These are phyloP conservation scores for Tolypocladium pustulatum DNA, from an alignment of 2,329 filamentous ascomycete species.

Conservation along the genomic window DNA sequence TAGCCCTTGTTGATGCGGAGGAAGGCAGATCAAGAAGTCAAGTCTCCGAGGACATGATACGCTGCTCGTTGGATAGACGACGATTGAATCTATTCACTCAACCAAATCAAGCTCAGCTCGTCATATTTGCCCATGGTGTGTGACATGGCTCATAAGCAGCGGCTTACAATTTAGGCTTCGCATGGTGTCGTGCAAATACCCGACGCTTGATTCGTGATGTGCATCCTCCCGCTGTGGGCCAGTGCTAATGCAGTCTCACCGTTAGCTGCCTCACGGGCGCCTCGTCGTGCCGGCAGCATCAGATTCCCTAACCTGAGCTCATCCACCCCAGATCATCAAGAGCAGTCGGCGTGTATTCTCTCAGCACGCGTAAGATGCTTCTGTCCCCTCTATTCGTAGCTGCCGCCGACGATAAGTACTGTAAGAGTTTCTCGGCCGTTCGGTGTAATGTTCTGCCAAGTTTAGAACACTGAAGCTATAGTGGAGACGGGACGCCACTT, in stretches of 20 bases:
- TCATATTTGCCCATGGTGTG: neutral
- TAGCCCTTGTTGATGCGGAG: conserved; percentile 20
- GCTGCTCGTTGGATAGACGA: conserved; percentile 30
- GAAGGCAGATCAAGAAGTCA: conserved; percentile 10
- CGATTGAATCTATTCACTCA: conserved; percentile 37
- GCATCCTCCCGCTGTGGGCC: neutral
- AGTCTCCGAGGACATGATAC: neutral
- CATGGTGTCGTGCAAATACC: neutral
- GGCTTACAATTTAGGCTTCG: neutral
- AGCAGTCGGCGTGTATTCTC: neutral
- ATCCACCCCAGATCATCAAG: neutral
- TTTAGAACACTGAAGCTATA: neutral
- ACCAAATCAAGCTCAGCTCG: neutral
- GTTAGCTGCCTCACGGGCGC: neutral
- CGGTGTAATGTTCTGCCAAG: neutral
- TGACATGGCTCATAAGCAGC: neutral
- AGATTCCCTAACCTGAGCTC: neutral
- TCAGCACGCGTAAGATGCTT: neutral
- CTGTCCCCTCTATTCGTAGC: neutral
- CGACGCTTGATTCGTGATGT: neutral
- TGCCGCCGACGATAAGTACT: neutral
- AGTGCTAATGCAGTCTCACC: neutral
- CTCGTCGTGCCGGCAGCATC: neutral
- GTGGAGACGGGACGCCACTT: neutral
- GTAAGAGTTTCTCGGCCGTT: neutral